These are phyloP conservation scores for Podaxis sp. DNA, from an alignment of 768 basidiomycete species.

Conservation along the genomic window DNA sequence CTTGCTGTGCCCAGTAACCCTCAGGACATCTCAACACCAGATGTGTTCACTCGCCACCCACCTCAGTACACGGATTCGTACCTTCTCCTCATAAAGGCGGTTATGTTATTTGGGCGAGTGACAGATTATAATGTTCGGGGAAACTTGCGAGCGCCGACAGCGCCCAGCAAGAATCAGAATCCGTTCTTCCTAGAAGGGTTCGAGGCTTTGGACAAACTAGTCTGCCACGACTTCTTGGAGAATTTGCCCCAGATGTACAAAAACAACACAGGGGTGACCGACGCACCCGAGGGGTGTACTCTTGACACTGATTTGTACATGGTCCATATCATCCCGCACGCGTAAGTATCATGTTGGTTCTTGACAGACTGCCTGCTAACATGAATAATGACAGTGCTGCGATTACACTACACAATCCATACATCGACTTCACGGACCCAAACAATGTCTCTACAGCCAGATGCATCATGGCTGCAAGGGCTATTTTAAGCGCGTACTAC, in stretches of 20 bases:
- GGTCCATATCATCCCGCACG: conserved; percentile 84
- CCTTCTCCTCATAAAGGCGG: conserved; percentile 74
- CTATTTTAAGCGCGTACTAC: conserved; percentile 74
- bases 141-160: conserved; percentile 63
- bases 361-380: conserved; percentile 5
- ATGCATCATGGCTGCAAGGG: conserved; percentile 73
- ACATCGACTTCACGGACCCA: conserved; percentile 71
- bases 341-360: conserved; percentile 48
- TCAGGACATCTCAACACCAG: conserved; percentile 63
- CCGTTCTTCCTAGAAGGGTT: conserved; percentile 70
- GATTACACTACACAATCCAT: conserved; percentile 85
- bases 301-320: conserved; percentile 85
- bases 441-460: conserved; percentile 65
- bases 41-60: conserved; percentile 69
- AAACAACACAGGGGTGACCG: conserved; percentile 60
- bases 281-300: conserved; percentile 52
- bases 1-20: conserved; percentile 64
- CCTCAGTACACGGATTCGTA: conserved; percentile 82
- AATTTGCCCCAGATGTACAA: conserved; percentile 69
- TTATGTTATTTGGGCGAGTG: conserved; percentile 83
- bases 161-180: conserved; percentile 70
- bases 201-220: conserved; percentile 64
- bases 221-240: conserved; percentile 64
- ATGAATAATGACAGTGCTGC: conserved; percentile 54
- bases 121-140: conserved; percentile 83